Evolutionary conservation across 2,329 filamentous ascomycete genomes (phyloP), one percentile per base, ranked within the genome.

Genomic region (Tolypocladium tundrense): DNA sequence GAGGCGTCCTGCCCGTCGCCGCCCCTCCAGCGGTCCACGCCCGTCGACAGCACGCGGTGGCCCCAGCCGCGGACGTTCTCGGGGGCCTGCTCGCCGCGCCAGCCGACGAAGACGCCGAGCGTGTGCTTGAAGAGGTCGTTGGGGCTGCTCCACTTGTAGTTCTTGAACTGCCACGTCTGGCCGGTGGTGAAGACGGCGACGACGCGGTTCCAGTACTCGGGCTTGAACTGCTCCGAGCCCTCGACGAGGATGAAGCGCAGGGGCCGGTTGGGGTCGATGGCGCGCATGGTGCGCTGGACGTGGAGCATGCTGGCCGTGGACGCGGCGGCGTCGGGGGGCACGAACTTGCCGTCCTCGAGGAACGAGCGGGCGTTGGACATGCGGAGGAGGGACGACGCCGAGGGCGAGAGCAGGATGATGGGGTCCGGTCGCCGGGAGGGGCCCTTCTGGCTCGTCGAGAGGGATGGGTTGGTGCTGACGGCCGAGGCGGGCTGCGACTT

Each of bases 81-180:
- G 1, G 94, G 94, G 3, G 87, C 74, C 61, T 85, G 81, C 68
- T 97, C 92, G 54, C 90, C 91, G 60, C 88, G 84, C 90, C 91
- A 97, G 4, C 94, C 94, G 2, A 99, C 86, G 68, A 90, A 96
- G 54, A 99, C 78, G 58, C 94, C 94, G 16, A 91, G 79, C 2
- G 91, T 89, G 68, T 97, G 90, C 64, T 86, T 85, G 77, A 99
- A 99, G 54, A 99, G 79, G 68, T 97, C 94, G 16, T 86, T 82
- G 0, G 94, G 90, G 58, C 88, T 87, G 64, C 87, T 87, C 91
- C 94, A 99, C 74, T 96, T 96, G 82, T 99, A 99, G 64, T 86
- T 89, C 76, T 97, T 96, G 77, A 99, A 99, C 75, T 99, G 94
- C 94, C 94, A 99, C 11, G 88, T 86, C 76, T 99, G 94, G 40